Evolutionary conservation across 306 rosid genomes (phyloP).

Genomic region (Rosa rugosa): DNA sequence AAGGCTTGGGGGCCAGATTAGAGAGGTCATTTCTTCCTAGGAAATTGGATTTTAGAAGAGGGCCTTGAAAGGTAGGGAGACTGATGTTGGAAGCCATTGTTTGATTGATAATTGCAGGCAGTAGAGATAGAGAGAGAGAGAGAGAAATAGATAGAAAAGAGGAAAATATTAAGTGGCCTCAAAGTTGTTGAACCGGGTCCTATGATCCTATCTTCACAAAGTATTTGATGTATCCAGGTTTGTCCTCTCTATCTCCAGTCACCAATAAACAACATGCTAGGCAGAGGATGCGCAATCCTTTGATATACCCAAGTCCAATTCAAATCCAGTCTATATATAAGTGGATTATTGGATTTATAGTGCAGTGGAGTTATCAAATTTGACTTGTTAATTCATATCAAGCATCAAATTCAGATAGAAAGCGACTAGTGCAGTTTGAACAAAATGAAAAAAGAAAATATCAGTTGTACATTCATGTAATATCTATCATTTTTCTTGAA

Average conservation of each 20-base stretch:
- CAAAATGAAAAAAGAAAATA: neutral
- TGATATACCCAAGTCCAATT: neutral
- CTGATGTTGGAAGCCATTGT: constrained; percentile 56
- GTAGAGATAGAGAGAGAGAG: neutral
- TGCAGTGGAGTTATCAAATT: neutral
- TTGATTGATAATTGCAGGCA: constrained; percentile 5
- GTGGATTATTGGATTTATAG: neutral
- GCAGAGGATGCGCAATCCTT: neutral
- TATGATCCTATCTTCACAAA: constrained; percentile 15
- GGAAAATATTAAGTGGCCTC: neutral
- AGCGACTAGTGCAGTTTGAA: neutral
- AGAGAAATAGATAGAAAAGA: too few relatives aligned
- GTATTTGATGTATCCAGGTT: neutral
- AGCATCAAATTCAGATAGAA: too few relatives aligned
- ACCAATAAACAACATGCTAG: neutral
- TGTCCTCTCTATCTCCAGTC: neutral
- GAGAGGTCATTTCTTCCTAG: constrained; percentile 46
- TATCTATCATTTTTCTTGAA: too few relatives aligned
- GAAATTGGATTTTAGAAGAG: constrained; percentile 55
- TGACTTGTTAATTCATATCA: neutral
- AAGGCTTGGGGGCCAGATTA: constrained; percentile 29
- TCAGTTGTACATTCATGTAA: neutral
- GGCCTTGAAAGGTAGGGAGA: constrained; percentile 40
- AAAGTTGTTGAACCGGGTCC: neutral
- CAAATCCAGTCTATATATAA: neutral